phyloP scores from a whole-genome alignment of 129 eudicot genomes.

The Oenanthe sinensis region DNA sequence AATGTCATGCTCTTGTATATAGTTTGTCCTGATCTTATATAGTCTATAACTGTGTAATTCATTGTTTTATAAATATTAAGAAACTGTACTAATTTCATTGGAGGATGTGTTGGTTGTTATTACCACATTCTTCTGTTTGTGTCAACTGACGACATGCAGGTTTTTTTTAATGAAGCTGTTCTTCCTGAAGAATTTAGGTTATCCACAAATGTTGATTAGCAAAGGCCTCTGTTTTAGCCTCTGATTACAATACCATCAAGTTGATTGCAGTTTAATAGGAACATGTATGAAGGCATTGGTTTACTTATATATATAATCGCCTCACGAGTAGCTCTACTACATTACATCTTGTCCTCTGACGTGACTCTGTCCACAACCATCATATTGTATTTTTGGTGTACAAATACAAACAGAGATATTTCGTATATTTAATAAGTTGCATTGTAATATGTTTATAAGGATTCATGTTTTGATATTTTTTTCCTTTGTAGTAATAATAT shows the following conservation, averaged over 20 bases:
- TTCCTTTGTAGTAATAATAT: constrained; percentile 21
- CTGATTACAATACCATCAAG: neutral
- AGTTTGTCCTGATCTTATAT: neutral
- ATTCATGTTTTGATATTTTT: neutral
- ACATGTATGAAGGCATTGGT: neutral
- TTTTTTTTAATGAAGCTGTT: neutral
- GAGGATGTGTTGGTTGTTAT: neutral
- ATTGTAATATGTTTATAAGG: constrained; percentile 6
- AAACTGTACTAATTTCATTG: neutral
- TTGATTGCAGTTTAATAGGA: neutral
- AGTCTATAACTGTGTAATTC: neutral
- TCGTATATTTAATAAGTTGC: neutral
- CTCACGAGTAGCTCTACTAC: neutral
- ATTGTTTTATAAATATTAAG: neutral
- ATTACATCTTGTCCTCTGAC: neutral
- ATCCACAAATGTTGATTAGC: neutral
- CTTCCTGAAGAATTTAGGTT: neutral
- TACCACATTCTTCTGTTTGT: neutral
- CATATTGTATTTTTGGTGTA: neutral
- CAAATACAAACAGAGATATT: neutral
- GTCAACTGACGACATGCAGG: neutral
- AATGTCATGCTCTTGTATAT: neutral
- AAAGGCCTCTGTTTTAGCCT: neutral
- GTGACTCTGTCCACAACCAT: neutral
- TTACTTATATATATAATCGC: neutral